These are phyloP conservation scores for Cyanidiococcus yangmingshanensis DNA, from an alignment of 23 red algal species.

Conservation along the genomic window DNA sequence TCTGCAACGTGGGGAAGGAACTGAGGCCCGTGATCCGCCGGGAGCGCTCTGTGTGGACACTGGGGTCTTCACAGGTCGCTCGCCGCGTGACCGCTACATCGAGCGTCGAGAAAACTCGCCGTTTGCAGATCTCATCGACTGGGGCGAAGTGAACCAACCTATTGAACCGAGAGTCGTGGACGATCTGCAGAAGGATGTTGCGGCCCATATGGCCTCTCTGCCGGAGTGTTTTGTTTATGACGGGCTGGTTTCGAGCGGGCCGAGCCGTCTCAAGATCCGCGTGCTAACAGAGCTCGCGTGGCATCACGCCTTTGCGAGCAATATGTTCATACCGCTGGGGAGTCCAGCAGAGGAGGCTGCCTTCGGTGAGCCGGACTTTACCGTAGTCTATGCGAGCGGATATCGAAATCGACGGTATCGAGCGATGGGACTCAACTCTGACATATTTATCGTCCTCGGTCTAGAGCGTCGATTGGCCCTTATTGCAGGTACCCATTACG, in stretches of 20 bases:
- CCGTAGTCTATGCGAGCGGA: conserved; percentile 12
- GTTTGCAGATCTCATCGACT: conserved; percentile 14
- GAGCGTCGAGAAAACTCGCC: conserved; percentile 13
- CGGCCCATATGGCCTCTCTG: neutral
- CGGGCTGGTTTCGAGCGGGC: conserved; percentile 20
- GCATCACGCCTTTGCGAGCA: conserved; percentile 25
- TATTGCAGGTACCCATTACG: conserved; percentile 42
- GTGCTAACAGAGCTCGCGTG: conserved; percentile 29
- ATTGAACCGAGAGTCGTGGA: conserved; percentile 17
- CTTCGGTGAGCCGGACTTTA: conserved; percentile 28
- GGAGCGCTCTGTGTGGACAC: conserved; percentile 27
- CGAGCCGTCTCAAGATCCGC: conserved; percentile 23
- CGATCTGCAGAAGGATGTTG: neutral
- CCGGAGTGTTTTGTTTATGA: conserved; percentile 20
- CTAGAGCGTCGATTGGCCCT: conserved; percentile 25
- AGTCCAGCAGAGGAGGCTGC: conserved; percentile 12
- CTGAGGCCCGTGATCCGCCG: neutral
- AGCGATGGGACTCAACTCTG: conserved; percentile 13
- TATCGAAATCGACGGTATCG: conserved; percentile 20
- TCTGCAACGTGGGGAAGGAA: neutral
- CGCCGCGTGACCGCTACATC: conserved; percentile 32
- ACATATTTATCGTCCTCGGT: conserved; percentile 18
- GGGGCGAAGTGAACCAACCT: conserved; percentile 29
- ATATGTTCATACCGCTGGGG: conserved; percentile 27
- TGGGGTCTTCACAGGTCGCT: conserved; percentile 31